Base-by-base conservation (phyloP, 768 basidiomycete genomes). In the Tricholoma bakamatsutake region DNA sequence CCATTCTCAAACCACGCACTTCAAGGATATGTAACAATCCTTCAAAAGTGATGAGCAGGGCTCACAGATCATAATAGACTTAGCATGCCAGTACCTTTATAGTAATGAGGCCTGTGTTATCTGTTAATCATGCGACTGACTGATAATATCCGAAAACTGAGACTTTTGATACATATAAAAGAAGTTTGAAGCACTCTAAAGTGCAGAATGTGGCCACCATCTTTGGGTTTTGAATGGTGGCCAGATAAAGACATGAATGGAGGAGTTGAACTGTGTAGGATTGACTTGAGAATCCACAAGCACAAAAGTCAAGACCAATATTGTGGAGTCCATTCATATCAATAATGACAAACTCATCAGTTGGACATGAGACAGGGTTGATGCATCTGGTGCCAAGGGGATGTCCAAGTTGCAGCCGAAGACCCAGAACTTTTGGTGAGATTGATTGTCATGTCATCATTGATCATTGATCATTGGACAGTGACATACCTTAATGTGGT, bases 351-450 rank as follows among this genome's bases (percentile, higher is more conserved):
- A 70, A 61, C 8, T 43, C 6, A 11, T 51, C 43, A 17, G 13
- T 24, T 9, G 21, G 35, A 28, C 43, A 45, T 17, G 30, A 59
- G 69, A 68, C 0, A 68, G 71, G 39, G 66, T 69, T 48, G 68
- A 30, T 4, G n/a, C 54, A 55, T 12, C 3, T 12, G 21, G 13
- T 18, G 6, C 54, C 54, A 66, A 61, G 24, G 24, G 34, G 21
- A 35, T 55, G 54, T 11, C 54, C 34, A 12, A 55, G 47, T 18
- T 55, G 54, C 8, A 55, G 27, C n/a, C 47, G 33, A 49, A 48
- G 17, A 24, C 30, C 27, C 6, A 43, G 6, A 1, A 17, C 12
- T n/a, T 57, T 57, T 4, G 54, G 24, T 18, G 15, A 33, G 3
- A 27, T 10, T 0, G n/a, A 21, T 12, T n/a, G n/a, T n/a, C n/a